These are phyloP conservation scores for Neurospora sp. DNA, from an alignment of 495 filamentous ascomycete genomes.

Conservation along the genomic window DNA sequence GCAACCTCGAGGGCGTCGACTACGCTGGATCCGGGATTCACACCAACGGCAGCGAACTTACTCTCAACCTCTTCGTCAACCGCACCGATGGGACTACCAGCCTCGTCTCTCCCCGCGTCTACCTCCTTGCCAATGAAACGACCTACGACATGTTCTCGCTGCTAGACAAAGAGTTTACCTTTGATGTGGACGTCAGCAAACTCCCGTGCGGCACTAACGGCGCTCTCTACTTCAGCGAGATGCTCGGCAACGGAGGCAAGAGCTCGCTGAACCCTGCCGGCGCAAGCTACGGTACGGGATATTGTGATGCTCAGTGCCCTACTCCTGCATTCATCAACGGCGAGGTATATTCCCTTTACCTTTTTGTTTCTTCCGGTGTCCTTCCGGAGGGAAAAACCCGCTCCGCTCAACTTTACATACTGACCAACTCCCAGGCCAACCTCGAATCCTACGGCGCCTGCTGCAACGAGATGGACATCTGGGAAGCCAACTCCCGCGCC, in stretches of 20 bases:
- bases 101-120: slow-evolving; percentile 39
- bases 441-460: slow-evolving; percentile 41
- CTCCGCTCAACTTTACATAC: not conserved
- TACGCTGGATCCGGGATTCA: slow-evolving; percentile 50
- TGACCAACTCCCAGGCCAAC: slow-evolving; percentile 29
- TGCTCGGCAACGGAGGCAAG: slow-evolving; percentile 44
- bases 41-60: slow-evolving; percentile 34
- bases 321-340: slow-evolving; percentile 50
- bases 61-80: slow-evolving; percentile 13
- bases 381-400: too few relatives aligned
- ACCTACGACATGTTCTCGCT: slow-evolving; percentile 53
- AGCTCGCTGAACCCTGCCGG: slow-evolving; percentile 49
- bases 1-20: slow-evolving; percentile 51
- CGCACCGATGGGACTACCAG: slow-evolving; percentile 2
- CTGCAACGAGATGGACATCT: slow-evolving; percentile 57
- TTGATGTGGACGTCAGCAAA: slow-evolving; percentile 52
- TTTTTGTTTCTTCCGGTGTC: not conserved
- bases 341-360: slow-evolving; percentile 23
- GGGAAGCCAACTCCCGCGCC: slow-evolving; percentile 52
- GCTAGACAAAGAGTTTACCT: slow-evolving; percentile 49
- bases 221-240: slow-evolving; percentile 59
- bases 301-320: slow-evolving; percentile 62
- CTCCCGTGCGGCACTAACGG: slow-evolving; percentile 59
- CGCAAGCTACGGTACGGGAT: slow-evolving; percentile 56
- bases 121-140: slow-evolving; percentile 43